These are phyloP conservation scores for Aspergillus asperescens DNA, from an alignment of 495 filamentous ascomycete genomes.

Conservation along the genomic window DNA sequence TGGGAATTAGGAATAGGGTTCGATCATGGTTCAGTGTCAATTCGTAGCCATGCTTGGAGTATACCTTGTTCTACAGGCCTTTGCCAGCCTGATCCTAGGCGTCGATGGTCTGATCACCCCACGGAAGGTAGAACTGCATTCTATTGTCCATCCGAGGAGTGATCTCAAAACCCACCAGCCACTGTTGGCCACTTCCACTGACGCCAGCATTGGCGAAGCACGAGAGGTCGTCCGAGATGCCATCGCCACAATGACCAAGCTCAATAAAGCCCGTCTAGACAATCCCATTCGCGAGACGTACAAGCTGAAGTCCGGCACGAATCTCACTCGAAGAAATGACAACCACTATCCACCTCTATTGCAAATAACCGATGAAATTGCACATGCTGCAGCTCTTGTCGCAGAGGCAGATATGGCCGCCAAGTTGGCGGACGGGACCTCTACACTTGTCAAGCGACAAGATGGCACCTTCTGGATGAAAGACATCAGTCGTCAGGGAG, in stretches of 20 bases:
- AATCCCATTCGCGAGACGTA: background rate
- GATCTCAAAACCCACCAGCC: background rate
- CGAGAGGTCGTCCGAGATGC: conserved; percentile 1
- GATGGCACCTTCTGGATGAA: conserved; percentile 5
- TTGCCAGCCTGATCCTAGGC: background rate
- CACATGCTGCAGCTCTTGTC: conserved; percentile 6
- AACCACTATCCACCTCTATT: background rate
- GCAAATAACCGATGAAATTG: background rate
- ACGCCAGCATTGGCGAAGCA: background rate
- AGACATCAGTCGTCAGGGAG: conserved; percentile 3
- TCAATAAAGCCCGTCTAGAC: conserved; percentile 6
- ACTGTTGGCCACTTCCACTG: background rate
- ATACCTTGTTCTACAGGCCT: background rate
- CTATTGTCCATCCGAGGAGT: background rate
- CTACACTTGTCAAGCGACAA: background rate
- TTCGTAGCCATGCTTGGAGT: background rate
- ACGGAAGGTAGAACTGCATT: background rate
- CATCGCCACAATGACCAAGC: conserved; percentile 8
- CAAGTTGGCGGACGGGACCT: background rate
- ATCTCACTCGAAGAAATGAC: background rate
- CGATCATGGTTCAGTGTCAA: background rate
- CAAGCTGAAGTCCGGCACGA: background rate
- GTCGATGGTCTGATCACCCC: background rate
- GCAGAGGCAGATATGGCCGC: conserved; percentile 3
- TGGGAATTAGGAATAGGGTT: no score